phyloP scores from a whole-genome alignment of 1,284 basidiomycete species.

The Coniferiporia sulphurascens region DNA sequence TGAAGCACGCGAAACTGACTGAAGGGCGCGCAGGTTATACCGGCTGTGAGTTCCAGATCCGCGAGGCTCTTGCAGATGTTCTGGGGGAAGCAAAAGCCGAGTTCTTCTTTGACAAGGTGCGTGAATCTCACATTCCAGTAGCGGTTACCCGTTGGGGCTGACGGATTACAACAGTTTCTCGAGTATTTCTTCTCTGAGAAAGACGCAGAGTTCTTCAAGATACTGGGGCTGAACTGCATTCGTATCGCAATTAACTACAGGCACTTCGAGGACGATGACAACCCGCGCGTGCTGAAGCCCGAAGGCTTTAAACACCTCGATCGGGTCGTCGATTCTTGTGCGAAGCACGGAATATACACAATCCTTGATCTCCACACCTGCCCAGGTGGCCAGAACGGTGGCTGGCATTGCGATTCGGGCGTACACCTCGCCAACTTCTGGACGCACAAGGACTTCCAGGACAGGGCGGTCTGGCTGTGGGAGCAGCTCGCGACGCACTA shows the following conservation, averaged over 20 bases:
- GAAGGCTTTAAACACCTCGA: slow-evolving; percentile 62
- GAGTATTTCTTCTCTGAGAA: slow-evolving; percentile 68
- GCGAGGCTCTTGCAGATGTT: slow-evolving; percentile 58
- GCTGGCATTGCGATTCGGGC: slow-evolving; percentile 51
- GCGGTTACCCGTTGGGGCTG: not conserved
- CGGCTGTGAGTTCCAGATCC: slow-evolving; percentile 61
- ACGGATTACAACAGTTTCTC: slow-evolving; percentile 45
- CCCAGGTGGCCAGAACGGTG: slow-evolving; percentile 55
- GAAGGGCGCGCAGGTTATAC: slow-evolving; percentile 40
- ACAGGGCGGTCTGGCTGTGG: slow-evolving; percentile 68
- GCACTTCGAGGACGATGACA: slow-evolving; percentile 68
- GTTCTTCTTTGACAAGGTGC: slow-evolving; percentile 74
- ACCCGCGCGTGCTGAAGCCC: slow-evolving; percentile 55
- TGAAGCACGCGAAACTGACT: not conserved
- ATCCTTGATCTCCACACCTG: slow-evolving; percentile 54
- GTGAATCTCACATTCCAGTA: slow-evolving; percentile 15
- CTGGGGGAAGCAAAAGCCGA: slow-evolving; percentile 65
- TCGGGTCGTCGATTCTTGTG: slow-evolving; percentile 55
- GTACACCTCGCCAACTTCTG: slow-evolving; percentile 60
- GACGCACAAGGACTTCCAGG: slow-evolving; percentile 74
- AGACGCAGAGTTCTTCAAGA: slow-evolving; percentile 68
- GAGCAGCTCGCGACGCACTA: slow-evolving; percentile 61
- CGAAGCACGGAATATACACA: slow-evolving; percentile 53
- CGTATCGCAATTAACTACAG: slow-evolving; percentile 63
- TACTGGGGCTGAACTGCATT: slow-evolving; percentile 67